Percentiles rank a stretch among this genome's conserved stretches.
Conservation (phyloP, 768 basidiomycete genomes). For the Leucocoprinus sp. region DNA sequence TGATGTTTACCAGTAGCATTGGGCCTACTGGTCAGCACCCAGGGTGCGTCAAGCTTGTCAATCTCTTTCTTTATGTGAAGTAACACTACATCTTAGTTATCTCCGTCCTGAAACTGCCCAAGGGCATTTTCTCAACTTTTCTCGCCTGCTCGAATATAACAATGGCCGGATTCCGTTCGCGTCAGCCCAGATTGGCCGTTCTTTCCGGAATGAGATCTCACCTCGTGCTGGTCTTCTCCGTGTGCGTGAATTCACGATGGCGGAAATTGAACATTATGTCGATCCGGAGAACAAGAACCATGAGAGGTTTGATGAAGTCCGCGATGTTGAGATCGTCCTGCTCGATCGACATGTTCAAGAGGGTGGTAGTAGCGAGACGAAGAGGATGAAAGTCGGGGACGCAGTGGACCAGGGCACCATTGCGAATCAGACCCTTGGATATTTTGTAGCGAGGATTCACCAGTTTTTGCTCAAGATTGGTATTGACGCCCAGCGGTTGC, state of each 20-base stretch:
- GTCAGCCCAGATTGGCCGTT: conserved; percentile 91
- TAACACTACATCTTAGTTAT: conserved; percentile 42
- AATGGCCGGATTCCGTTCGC: conserved; percentile 95
- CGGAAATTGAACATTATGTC: conserved; percentile 98
- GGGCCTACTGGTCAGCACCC: conserved; percentile 97
- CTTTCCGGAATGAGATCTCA: conserved; percentile 97
- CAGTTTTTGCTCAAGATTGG: conserved; percentile 88
- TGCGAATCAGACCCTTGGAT: conserved; percentile 96
- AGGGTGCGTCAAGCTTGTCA: conserved; percentile 44
- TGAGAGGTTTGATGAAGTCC: conserved; percentile 72
- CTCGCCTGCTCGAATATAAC: conserved; percentile 94
- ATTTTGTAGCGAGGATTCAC: conserved; percentile 90
- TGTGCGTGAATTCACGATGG: conserved; percentile 99
- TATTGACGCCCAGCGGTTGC: conserved; percentile 70
- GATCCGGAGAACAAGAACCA: conserved; percentile 91
- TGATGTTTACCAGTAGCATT: conserved; percentile 97
- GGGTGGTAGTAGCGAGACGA: conserved; percentile 58
- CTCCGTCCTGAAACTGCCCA: conserved; percentile 98
- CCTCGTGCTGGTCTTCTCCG: conserved; percentile 94
- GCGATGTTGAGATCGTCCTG: conserved; percentile 64
- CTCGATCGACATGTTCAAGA: conserved; percentile 81
- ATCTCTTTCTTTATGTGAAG: conserved; percentile 5
- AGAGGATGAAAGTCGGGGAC: conserved; percentile 71
- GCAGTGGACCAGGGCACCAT: conserved; percentile 82
- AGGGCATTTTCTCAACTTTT: conserved; percentile 98